Evolutionary conservation across 2,329 filamentous ascomycete species (phyloP).

Genomic region (Stemphylium lycopersici): DNA sequence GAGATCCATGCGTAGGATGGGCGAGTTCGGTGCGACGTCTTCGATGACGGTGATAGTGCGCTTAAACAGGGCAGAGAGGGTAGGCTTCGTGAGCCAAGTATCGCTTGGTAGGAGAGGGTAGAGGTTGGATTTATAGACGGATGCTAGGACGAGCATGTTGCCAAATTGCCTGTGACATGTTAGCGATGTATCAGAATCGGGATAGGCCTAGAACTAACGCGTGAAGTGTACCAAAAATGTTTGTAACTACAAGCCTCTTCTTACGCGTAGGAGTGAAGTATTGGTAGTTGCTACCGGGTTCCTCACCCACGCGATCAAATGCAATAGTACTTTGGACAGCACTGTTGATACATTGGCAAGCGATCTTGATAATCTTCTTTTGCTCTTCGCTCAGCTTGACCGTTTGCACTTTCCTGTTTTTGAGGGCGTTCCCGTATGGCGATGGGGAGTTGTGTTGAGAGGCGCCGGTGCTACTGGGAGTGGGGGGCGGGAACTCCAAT

Average conservation of each 20-base stretch:
- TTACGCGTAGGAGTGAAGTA: constrained; percentile 63
- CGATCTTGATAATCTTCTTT: constrained; percentile 32
- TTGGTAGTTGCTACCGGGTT: constrained; percentile 30
- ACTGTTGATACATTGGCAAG: constrained; percentile 55
- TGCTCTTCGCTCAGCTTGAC: constrained; percentile 37
- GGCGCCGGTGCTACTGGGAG: constrained; percentile 13
- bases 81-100: constrained; percentile 33
- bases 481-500: constrained; percentile 46
- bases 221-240: constrained; percentile 93
- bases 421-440: constrained; percentile 42
- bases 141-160: constrained; percentile 88
- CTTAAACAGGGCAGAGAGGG: constrained; percentile 33
- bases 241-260: constrained; percentile 83
- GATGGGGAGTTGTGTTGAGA: constrained; percentile 58
- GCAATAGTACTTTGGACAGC: constrained; percentile 84
- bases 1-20: constrained; percentile 75
- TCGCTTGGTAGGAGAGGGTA: constrained; percentile 39
- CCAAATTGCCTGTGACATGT: constrained; percentile 79
- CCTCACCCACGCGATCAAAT: constrained; percentile 67
- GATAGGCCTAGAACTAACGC: constrained; percentile 25
- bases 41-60: constrained; percentile 77
- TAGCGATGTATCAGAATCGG: constrained; percentile 3
- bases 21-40: constrained; percentile 72
- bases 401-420: constrained; percentile 31
- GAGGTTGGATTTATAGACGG: constrained; percentile 70